A percentile compares a stretch with the other conserved stretches of the same genome.
phyloP scores from a whole-genome alignment of 192 early-diverging fungal species.

The Pecoramyces ruminantium region DNA sequence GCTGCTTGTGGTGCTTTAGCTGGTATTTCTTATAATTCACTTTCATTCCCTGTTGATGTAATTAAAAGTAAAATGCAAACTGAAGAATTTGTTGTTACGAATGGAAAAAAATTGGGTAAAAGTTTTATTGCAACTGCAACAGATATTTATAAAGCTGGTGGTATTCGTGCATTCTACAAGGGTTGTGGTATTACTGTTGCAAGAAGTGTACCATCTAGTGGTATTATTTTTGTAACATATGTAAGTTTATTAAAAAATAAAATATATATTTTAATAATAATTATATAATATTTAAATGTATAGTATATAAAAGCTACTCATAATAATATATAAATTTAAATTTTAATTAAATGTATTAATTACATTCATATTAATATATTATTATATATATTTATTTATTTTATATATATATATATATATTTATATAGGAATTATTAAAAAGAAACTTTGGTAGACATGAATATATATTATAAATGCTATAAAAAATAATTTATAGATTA shows the following conservation, averaged over 20 bases:
- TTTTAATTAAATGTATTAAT: no score
- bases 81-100: slow-evolving; percentile 28
- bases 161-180: slow-evolving; percentile 72
- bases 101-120: background rate
- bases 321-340: no score
- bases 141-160: slow-evolving; percentile 56
- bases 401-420: background rate
- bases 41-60: slow-evolving; percentile 82
- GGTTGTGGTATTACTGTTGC: slow-evolving; percentile 85
- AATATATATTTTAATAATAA: no score
- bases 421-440: background rate
- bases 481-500: no score
- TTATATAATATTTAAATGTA: no score
- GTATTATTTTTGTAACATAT: slow-evolving; percentile 91
- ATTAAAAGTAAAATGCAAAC: slow-evolving; percentile 92
- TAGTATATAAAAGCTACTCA: no score
- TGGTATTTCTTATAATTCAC: slow-evolving; percentile 74
- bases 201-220: slow-evolving; percentile 81
- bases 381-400: no score
- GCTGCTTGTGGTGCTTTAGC: slow-evolving; percentile 79
- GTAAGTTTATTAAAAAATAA: slow-evolving; percentile 55
- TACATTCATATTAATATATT: no score
- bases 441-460: background rate
- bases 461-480: background rate
- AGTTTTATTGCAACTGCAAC: slow-evolving; percentile 43